Evolutionary conservation across 495 filamentous ascomycete genomes (phyloP).

Genomic region (Penicillium bovifimosum): DNA sequence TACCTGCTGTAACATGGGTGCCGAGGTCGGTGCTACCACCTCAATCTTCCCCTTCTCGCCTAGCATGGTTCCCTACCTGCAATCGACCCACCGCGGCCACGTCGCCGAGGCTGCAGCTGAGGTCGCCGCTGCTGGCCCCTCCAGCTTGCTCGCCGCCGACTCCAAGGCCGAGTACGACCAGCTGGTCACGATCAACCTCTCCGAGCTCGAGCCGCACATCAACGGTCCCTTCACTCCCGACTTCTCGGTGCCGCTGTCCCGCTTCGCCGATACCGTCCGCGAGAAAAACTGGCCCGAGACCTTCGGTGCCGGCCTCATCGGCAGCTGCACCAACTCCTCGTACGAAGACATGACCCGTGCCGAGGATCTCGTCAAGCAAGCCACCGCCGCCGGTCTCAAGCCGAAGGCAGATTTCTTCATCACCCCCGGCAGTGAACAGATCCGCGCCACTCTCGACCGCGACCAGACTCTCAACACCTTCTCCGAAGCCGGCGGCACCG

Average conservation of each 20-base stretch:
- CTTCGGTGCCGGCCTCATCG: slow-evolving; percentile 88
- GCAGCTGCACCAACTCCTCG: slow-evolving; percentile 97
- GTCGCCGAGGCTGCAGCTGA: slow-evolving; percentile 53
- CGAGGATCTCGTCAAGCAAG: slow-evolving; percentile 87
- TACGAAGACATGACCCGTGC: slow-evolving; percentile 97
- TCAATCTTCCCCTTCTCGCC: slow-evolving; percentile 84
- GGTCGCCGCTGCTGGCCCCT: slow-evolving; percentile 35
- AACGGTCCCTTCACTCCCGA: slow-evolving; percentile 98
- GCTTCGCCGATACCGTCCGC: slow-evolving; percentile 76
- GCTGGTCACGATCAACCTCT: slow-evolving; percentile 86
- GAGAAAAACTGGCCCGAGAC: slow-evolving; percentile 85
- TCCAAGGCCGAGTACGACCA: slow-evolving; percentile 80
- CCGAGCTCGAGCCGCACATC: slow-evolving; percentile 88
- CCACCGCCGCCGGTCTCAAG: slow-evolving; percentile 76
- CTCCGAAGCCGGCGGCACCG: slow-evolving; percentile 76
- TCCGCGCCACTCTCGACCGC: slow-evolving; percentile 84
- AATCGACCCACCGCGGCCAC: slow-evolving; percentile 71
- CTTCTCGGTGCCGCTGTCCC: slow-evolving; percentile 82
- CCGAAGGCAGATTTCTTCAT: slow-evolving; percentile 90
- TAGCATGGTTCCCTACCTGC: slow-evolving; percentile 68
- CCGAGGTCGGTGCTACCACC: slow-evolving; percentile 93
- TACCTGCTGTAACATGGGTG: slow-evolving; percentile 87
- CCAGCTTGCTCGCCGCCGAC: slow-evolving; percentile 68
- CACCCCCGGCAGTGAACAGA: slow-evolving; percentile 94
- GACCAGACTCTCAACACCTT: slow-evolving; percentile 83